These are phyloP conservation scores for Xylariaceae sp. DNA, from an alignment of 2,329 filamentous ascomycete species.

Conservation along the genomic window DNA sequence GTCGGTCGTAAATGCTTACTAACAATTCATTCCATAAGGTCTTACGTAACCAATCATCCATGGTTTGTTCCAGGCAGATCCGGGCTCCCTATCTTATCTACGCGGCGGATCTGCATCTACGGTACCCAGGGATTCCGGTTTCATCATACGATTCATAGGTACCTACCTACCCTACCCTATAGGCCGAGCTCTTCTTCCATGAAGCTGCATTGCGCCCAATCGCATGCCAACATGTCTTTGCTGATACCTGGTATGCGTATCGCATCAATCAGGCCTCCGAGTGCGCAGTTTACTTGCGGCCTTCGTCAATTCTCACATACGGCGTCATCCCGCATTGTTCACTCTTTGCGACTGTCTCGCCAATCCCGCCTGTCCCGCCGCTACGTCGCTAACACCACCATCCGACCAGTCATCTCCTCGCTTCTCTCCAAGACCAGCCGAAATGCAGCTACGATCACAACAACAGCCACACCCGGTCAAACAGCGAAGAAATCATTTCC, in stretches of 20 bases:
- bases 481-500: constrained; percentile 41
- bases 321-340: constrained; percentile 37
- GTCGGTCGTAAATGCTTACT: constrained; percentile 1
- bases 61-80: no score
- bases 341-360: constrained; percentile 25
- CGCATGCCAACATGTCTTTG: constrained; percentile 34
- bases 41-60: no score
- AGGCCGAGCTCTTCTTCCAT: not conserved
- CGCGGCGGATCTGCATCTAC: no score
- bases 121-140: no score
- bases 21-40: not conserved
- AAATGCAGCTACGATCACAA: constrained; percentile 7
- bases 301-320: constrained; percentile 30
- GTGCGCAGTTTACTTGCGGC: constrained; percentile 41
- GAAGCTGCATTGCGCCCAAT: not conserved
- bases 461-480: constrained; percentile 18
- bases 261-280: constrained; percentile 35
- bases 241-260: constrained; percentile 40
- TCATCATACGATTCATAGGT: no score
- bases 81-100: no score
- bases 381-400: constrained; percentile 32
- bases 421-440: constrained; percentile 22
- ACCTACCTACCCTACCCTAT: not conserved
- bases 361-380: constrained; percentile 25
- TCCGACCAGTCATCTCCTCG: constrained; percentile 5